Percentiles rank a stretch among this genome's conserved stretches.
Evolutionary conservation across 176 grass and related monocot genomes (phyloP).

Genomic region (Carex pumila): DNA sequence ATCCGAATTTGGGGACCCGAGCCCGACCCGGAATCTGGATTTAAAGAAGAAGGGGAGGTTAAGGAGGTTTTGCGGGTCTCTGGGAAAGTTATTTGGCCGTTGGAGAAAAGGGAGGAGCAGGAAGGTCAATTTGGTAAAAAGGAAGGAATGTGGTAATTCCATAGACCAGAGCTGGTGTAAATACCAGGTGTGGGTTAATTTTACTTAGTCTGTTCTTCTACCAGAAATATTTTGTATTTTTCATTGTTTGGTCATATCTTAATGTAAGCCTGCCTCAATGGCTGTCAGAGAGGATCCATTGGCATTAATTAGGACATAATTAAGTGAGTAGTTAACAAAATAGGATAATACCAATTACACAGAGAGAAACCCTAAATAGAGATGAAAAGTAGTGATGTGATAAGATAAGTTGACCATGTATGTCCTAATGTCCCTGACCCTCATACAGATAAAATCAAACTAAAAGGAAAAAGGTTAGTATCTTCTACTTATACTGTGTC

Average conservation of each 20-base stretch:
- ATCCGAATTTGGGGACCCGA: constrained; percentile 18
- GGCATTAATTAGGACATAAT: not conserved
- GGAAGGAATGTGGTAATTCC: not conserved
- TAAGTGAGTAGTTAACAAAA: not conserved
- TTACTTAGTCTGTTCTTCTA: not conserved
- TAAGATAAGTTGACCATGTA: not conserved
- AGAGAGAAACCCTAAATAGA: not conserved
- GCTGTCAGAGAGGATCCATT: not conserved
- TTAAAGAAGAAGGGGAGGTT: constrained; percentile 7
- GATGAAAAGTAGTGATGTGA: not conserved
- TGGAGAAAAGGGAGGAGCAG: not conserved
- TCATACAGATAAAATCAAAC: not conserved
- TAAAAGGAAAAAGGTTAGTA: not conserved
- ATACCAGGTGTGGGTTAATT: not conserved
- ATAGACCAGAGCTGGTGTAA: not conserved
- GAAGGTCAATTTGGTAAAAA: not conserved
- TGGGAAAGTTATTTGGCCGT: constrained; percentile 5
- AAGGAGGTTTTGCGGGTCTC: not conserved
- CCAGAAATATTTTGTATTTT: not conserved
- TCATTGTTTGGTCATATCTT: not conserved
- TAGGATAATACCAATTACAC: not conserved
- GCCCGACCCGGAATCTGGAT: not conserved
- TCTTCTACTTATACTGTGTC: not conserved
- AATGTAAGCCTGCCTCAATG: not conserved
- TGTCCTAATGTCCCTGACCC: not conserved